A percentile compares a stretch with the other conserved stretches of the same genome.
Evolutionary conservation across 73 alveolate genomes (phyloP).

Genomic region (Blepharisma japonicum): DNA sequence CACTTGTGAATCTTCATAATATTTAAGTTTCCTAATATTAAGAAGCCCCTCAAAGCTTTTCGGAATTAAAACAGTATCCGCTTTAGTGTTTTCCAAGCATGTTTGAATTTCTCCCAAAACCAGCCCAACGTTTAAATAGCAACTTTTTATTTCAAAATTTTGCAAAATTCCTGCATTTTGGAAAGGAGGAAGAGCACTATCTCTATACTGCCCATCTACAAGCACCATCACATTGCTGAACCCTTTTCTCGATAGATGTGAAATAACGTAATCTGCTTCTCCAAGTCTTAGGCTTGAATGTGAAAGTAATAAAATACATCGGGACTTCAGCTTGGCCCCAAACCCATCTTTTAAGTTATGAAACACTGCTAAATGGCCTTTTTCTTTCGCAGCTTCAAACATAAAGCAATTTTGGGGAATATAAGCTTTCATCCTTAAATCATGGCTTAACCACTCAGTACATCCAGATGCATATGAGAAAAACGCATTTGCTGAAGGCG

Average conservation of each 20-base stretch:
- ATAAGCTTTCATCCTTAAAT: slow-evolving; percentile 4
- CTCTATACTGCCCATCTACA: slow-evolving; percentile 16
- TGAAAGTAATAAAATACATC: not conserved
- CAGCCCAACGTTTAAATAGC: not conserved
- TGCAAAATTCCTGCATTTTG: not conserved
- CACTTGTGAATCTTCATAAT: not conserved
- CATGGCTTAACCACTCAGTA: slow-evolving; percentile 18
- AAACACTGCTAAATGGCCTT: not conserved
- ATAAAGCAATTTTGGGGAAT: slow-evolving; percentile 27
- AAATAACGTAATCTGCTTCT: slow-evolving; percentile 26
- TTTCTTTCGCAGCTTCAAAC: slow-evolving; percentile 21
- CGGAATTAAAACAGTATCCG: slow-evolving; percentile 5
- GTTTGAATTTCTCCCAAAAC: not conserved
- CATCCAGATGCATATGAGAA: slow-evolving; percentile 23
- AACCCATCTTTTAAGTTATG: slow-evolving; percentile 7
- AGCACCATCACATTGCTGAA: not conserved
- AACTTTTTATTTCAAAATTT: not conserved
- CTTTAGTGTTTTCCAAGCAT: not conserved
- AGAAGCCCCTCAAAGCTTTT: not conserved
- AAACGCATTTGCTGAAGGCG: slow-evolving; percentile 21
- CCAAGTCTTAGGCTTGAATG: slow-evolving; percentile 29
- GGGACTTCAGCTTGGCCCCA: not conserved
- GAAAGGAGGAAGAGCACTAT: not conserved
- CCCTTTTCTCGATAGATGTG: not conserved
- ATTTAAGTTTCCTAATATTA: not conserved